Conservation (phyloP, 371 early-diverging fungal genomes). For the Rhizopus arrhizus region DNA sequence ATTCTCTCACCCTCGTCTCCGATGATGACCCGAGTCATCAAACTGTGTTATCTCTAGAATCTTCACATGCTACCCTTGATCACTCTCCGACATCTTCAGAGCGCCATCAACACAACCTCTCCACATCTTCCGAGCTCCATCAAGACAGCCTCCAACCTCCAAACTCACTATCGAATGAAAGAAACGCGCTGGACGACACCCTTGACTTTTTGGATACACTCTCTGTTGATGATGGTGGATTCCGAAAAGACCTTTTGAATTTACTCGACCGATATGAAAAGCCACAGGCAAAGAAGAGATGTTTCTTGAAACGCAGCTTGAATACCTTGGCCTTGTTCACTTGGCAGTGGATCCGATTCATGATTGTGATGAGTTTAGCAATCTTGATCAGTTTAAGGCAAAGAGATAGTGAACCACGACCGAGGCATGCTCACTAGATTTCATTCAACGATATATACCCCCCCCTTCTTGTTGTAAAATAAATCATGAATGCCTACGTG, state of each 20-base stretch:
- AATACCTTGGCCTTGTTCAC: neutral
- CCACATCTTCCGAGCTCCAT: too few species aligned
- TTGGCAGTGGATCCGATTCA: constrained; percentile 18
- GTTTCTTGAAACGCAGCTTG: neutral
- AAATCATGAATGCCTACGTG: too few species aligned
- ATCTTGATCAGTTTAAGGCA: constrained; percentile 13
- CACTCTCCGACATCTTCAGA: neutral
- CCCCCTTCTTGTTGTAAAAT: too few species aligned
- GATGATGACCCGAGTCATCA: neutral
- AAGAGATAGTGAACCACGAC: neutral
- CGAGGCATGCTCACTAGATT: neutral
- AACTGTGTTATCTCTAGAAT: neutral
- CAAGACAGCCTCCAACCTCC: neutral
- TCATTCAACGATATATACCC: neutral
- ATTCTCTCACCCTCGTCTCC: neutral
- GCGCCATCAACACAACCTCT: neutral
- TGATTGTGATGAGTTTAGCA: constrained; percentile 22
- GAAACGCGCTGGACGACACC: constrained; percentile 26
- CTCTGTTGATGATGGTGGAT: constrained; percentile 15
- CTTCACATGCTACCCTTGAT: neutral
- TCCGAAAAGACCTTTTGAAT: constrained; percentile 13
- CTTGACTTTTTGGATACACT: constrained; percentile 20
- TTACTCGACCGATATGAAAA: neutral
- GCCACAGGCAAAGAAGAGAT: neutral
- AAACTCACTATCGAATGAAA: neutral